Conservation (phyloP, 164 flowering plant species). For the Umbellularia californica region DNA sequence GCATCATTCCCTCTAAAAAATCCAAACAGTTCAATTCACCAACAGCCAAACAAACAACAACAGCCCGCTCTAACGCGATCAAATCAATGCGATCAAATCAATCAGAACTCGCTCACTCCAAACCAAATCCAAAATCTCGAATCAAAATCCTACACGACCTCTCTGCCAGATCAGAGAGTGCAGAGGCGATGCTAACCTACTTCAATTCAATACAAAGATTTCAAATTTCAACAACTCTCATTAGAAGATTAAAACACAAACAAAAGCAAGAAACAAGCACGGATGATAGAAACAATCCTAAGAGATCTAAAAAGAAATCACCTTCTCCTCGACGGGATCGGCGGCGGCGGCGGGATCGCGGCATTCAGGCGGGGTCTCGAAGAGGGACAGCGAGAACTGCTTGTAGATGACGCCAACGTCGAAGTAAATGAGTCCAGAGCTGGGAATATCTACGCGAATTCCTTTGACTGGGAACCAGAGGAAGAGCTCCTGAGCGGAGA, state of each 20-base stretch:
- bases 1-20: too few relatives aligned
- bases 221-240: too few relatives aligned
- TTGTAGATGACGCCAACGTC: slow-evolving; percentile 44
- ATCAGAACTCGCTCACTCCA: too few relatives aligned
- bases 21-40: too few relatives aligned
- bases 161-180: too few relatives aligned
- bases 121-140: too few relatives aligned
- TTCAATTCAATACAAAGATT: too few relatives aligned
- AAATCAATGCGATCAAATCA: too few relatives aligned
- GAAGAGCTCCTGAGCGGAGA: slow-evolving; percentile 43
- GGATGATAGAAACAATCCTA: not conserved
- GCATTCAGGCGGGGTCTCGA: slow-evolving; percentile 43
- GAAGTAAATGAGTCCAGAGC: slow-evolving; percentile 44
- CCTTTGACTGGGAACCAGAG: slow-evolving; percentile 48
- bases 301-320: not conserved
- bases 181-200: too few relatives aligned
- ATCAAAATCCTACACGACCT: too few relatives aligned
- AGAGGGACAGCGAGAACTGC: slow-evolving; percentile 40
- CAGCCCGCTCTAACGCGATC: too few relatives aligned
- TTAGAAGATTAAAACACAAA: not conserved
- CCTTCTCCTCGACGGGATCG: not conserved
- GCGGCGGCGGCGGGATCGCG: slow-evolving; percentile 21
- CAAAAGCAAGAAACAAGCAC: not conserved
- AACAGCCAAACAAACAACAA: too few relatives aligned
- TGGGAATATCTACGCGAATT: slow-evolving; percentile 43